phyloP scores from a whole-genome alignment of 148 eudicot species.

The Vaccinium corymbosum region DNA sequence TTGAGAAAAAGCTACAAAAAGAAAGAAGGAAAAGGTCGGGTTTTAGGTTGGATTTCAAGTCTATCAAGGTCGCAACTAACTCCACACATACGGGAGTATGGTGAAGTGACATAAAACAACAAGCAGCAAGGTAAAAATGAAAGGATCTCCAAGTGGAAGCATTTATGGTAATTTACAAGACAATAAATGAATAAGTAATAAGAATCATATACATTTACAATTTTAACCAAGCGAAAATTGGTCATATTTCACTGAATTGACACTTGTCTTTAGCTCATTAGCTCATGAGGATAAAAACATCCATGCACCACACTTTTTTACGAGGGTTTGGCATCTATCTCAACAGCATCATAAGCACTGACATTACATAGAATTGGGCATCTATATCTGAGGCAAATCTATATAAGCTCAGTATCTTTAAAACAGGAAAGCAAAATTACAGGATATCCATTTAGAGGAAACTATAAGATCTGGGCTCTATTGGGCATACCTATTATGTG shows the following conservation, averaged over 20 bases:
- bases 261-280: neutral
- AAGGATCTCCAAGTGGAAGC: neutral
- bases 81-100: neutral
- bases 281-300: neutral
- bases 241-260: neutral
- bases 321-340: neutral
- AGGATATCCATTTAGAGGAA: neutral
- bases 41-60: neutral
- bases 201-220: neutral
- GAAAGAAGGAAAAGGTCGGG: neutral
- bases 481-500: neutral
- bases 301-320: neutral
- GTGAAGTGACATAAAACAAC: conserved; percentile 1
- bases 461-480: neutral
- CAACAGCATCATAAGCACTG: neutral
- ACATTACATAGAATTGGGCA: neutral
- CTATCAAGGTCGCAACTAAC: neutral
- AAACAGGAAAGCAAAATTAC: neutral
- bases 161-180: neutral
- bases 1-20: neutral
- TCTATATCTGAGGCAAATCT: neutral
- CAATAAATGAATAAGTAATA: neutral
- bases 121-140: neutral
- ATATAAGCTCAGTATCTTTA: neutral
- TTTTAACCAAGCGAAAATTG: neutral